phyloP scores from a whole-genome alignment of 1,284 basidiomycete species.

The Phylloboletellus chloephorus region DNA sequence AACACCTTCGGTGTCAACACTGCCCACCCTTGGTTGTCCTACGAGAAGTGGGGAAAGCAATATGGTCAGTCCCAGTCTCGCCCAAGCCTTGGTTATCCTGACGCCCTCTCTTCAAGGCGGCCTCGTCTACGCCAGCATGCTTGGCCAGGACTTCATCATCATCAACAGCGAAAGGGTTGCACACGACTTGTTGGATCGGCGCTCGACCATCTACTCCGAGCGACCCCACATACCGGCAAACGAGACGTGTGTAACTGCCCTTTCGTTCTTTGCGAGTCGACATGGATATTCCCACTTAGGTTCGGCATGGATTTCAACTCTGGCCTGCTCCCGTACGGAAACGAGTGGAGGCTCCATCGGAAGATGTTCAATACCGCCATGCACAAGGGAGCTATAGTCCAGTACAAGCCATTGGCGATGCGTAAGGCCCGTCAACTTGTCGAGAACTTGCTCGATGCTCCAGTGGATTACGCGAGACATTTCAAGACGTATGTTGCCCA shows the following conservation, averaged over 20 bases:
- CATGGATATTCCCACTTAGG: constrained; percentile 14
- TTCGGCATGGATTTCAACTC: constrained; percentile 31
- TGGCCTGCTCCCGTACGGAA: constrained; percentile 25
- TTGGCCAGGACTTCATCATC: constrained; percentile 37
- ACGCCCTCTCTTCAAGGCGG: constrained; percentile 23
- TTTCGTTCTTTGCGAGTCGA: not conserved
- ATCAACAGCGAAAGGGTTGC: constrained; percentile 36
- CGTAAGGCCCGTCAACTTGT: constrained; percentile 22
- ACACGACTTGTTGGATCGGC: constrained; percentile 38
- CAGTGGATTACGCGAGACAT: constrained; percentile 17
- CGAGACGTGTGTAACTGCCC: constrained; percentile 14
- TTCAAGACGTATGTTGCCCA: constrained; percentile 18
- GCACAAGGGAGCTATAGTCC: constrained; percentile 12
- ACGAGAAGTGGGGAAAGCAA: constrained; percentile 27
- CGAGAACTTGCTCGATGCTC: constrained; percentile 20
- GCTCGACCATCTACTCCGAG: constrained; percentile 40
- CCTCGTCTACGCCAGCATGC: constrained; percentile 31
- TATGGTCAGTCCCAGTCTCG: constrained; percentile 19
- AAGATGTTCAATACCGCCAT: constrained; percentile 21
- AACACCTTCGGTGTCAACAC: constrained; percentile 20
- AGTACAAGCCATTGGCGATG: constrained; percentile 17
- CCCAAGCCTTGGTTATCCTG: not conserved
- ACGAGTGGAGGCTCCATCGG: constrained; percentile 23
- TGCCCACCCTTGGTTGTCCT: constrained; percentile 27
- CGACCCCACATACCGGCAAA: constrained; percentile 31